phyloP scores from a whole-genome alignment of 495 filamentous ascomycete species.

The Aspergillus affinis region DNA sequence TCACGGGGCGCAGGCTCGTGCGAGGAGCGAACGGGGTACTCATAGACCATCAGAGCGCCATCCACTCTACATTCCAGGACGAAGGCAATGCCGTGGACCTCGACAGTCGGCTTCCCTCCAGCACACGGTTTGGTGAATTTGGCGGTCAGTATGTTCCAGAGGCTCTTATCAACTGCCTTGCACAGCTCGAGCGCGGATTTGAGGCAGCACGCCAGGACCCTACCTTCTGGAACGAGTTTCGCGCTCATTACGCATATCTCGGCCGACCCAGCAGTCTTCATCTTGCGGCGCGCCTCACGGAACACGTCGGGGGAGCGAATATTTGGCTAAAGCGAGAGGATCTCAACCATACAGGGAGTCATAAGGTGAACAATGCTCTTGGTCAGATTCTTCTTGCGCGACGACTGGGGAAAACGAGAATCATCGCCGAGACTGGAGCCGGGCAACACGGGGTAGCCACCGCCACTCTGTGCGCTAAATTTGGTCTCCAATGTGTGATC shows the following conservation, averaged over 20 bases:
- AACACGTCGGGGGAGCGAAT: constrained; percentile 83
- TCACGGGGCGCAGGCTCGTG: constrained; percentile 62
- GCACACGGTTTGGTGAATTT: constrained; percentile 91
- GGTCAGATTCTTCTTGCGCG: constrained; percentile 84
- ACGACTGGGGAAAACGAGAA: constrained; percentile 83
- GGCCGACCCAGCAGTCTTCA: constrained; percentile 90
- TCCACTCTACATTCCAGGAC: constrained; percentile 62
- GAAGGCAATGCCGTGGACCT: constrained; percentile 72
- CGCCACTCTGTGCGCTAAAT: constrained; percentile 91
- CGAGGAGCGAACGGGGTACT: constrained; percentile 52
- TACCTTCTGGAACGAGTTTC: constrained; percentile 95
- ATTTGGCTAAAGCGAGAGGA: constrained; percentile 97
- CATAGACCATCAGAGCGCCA: constrained; percentile 55
- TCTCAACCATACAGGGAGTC: constrained; percentile 79
- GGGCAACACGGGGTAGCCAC: constrained; percentile 96
- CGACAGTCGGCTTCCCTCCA: constrained; percentile 55
- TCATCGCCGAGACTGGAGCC: constrained; percentile 96
- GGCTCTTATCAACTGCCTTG: constrained; percentile 93
- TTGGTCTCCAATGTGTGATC: constrained; percentile 91
- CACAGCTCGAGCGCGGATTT: constrained; percentile 87
- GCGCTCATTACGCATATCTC: constrained; percentile 97
- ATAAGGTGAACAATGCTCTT: constrained; percentile 98
- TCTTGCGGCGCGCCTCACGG: constrained; percentile 80
- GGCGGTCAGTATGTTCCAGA: constrained; percentile 98
- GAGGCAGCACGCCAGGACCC: constrained; percentile 80